A percentile compares a stretch with the other conserved stretches of the same genome.
Evolutionary conservation across 2,329 filamentous ascomycete genomes (phyloP).

Genomic region (Alternaria sp.): DNA sequence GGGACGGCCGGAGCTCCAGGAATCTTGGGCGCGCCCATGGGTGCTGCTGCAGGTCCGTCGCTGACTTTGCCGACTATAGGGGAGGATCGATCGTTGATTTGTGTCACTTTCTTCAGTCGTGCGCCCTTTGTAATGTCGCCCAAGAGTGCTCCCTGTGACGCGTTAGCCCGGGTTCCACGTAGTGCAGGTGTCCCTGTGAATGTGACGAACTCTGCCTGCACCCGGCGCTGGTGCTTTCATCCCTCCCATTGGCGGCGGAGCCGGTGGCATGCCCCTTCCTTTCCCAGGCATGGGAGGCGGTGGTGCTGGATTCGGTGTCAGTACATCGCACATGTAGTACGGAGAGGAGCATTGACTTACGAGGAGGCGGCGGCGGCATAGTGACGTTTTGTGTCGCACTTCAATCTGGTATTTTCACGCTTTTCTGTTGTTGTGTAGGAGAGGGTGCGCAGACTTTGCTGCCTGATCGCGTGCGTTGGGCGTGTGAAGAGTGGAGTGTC

Average conservation of each 20-base stretch:
- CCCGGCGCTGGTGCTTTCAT: slow-evolving; percentile 40
- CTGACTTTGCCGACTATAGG: slow-evolving; percentile 68
- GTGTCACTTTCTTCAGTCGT: slow-evolving; percentile 76
- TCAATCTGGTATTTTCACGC: background rate
- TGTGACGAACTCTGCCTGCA: slow-evolving; percentile 44
- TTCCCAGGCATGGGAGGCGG: slow-evolving; percentile 47
- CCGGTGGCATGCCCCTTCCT: slow-evolving; percentile 45
- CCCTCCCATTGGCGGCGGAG: slow-evolving; percentile 46
- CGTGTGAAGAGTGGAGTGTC: slow-evolving; percentile 25
- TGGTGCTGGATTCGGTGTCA: slow-evolving; percentile 19
- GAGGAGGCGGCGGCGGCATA: slow-evolving; percentile 41
- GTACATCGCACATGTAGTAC: slow-evolving; percentile 14
- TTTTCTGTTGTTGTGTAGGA: background rate
- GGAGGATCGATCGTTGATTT: slow-evolving; percentile 91
- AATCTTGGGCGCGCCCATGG: slow-evolving; percentile 80
- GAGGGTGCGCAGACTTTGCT: slow-evolving; percentile 16
- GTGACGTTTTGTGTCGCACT: background rate
- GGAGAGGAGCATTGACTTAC: background rate
- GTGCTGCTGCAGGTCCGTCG: slow-evolving; percentile 63
- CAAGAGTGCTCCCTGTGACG: slow-evolving; percentile 77
- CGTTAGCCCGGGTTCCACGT: slow-evolving; percentile 32
- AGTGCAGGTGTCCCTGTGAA: slow-evolving; percentile 1
- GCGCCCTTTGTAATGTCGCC: slow-evolving; percentile 85
- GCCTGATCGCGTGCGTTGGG: slow-evolving; percentile 22
- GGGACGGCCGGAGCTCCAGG: slow-evolving; percentile 78